Evolutionary conservation across 2,329 filamentous ascomycete genomes (phyloP).

Genomic region (Fusarium albidum): DNA sequence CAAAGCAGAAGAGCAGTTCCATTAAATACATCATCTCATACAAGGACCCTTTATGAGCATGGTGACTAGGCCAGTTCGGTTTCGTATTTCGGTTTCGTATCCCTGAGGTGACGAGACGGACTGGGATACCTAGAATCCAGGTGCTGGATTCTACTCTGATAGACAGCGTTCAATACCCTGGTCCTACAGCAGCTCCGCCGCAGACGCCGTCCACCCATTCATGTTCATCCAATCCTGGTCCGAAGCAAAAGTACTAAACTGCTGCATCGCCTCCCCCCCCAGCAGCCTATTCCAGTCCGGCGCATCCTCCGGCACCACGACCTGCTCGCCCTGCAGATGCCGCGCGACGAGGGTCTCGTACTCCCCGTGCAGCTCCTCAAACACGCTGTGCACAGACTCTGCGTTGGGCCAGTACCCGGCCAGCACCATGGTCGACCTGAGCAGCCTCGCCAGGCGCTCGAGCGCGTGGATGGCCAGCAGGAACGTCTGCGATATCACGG

Average conservation of each 20-base stretch:
- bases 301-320: constrained; percentile 35
- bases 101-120: too few relatives aligned
- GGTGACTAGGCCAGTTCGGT: too few relatives aligned
- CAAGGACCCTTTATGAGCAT: too few relatives aligned
- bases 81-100: too few relatives aligned
- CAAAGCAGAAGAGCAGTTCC: too few relatives aligned
- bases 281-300: constrained; percentile 38
- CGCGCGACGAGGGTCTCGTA: constrained; percentile 37
- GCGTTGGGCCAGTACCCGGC: constrained; percentile 37
- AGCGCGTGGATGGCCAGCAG: constrained; percentile 34
- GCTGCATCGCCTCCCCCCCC: constrained; percentile 27
- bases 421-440: constrained; percentile 27
- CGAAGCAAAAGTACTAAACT: constrained; percentile 25
- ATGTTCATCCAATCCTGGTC: constrained; percentile 41
- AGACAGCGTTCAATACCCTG: too few relatives aligned
- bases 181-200: constrained; percentile 25
- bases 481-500: constrained; percentile 28
- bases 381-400: constrained; percentile 38
- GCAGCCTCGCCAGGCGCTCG: constrained; percentile 25
- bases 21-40: too few relatives aligned
- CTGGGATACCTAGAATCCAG: too few relatives aligned
- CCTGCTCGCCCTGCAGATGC: constrained; percentile 34
- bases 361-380: constrained; percentile 36
- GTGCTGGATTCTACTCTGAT: too few relatives aligned
- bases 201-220: constrained; percentile 24